Conservation (phyloP, 129 eudicot species). For the Saussurea involucrata region DNA sequence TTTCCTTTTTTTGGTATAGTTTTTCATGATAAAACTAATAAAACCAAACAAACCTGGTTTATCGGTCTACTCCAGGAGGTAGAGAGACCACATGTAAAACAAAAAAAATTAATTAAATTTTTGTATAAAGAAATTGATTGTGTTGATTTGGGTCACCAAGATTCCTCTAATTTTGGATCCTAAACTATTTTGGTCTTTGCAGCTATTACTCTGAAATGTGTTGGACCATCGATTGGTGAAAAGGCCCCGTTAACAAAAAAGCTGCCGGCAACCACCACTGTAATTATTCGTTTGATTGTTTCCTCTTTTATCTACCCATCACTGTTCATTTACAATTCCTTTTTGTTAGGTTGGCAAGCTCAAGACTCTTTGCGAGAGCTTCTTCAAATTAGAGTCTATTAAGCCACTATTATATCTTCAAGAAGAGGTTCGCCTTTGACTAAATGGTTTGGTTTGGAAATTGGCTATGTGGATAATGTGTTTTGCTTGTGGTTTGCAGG, state of each 20-base stretch:
- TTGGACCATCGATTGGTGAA: constrained; percentile 89
- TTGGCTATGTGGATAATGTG: neutral
- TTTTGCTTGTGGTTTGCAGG: constrained; percentile 41
- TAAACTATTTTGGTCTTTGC: constrained; percentile 13
- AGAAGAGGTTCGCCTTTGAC: constrained; percentile 61
- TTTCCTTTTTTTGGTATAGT: neutral
- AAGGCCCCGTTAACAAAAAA: constrained; percentile 74
- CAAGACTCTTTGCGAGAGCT: constrained; percentile 85
- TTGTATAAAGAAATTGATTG: neutral
- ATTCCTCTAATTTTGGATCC: neutral
- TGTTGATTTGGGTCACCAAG: neutral
- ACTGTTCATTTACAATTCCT: neutral
- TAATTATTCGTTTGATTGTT: constrained; percentile 7
- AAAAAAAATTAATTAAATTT: too few relatives aligned
- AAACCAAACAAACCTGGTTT: neutral
- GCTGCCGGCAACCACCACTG: constrained; percentile 85
- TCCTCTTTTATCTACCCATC: neutral
- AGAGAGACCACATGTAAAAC: too few relatives aligned
- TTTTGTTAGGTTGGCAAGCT: constrained; percentile 76
- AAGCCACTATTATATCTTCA: constrained; percentile 73
- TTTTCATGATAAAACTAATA: neutral
- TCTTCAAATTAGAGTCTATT: constrained; percentile 73
- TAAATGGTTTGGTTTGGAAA: neutral
- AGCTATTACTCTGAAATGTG: constrained; percentile 83
- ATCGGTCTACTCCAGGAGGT: too few relatives aligned